These are phyloP conservation scores for Jasminum sambac DNA, from an alignment of 257 asterid species.

Conservation along the genomic window DNA sequence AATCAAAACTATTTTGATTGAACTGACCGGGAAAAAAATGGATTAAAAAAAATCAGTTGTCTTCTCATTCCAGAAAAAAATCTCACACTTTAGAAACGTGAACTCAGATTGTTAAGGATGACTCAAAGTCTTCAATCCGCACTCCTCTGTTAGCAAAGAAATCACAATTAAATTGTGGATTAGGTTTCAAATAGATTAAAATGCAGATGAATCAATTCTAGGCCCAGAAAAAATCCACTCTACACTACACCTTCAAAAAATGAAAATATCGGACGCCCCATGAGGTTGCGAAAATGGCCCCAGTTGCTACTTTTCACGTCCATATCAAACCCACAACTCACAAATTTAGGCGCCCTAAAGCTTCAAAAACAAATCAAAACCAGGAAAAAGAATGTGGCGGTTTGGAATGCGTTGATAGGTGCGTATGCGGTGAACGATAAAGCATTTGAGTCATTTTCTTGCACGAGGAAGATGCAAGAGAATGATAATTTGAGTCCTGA, in stretches of 20 bases:
- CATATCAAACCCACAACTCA: slow-evolving; percentile 23
- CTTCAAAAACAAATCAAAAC: slow-evolving; percentile 29
- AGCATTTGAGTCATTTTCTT: slow-evolving; percentile 39
- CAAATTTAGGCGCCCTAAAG: slow-evolving; percentile 22
- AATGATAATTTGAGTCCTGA: slow-evolving; percentile 43
- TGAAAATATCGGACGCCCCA: not conserved
- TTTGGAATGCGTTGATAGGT: slow-evolving; percentile 64
- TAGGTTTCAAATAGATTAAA: too few relatives aligned
- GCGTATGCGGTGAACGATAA: slow-evolving; percentile 39
- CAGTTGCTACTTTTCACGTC: slow-evolving; percentile 22
- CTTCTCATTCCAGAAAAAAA: too few relatives aligned
- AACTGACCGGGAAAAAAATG: too few relatives aligned
- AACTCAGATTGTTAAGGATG: too few relatives aligned
- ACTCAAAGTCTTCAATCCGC: too few relatives aligned
- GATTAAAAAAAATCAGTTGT: not conserved
- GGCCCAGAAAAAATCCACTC: not conserved
- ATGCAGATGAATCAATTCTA: not conserved
- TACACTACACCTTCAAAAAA: not conserved
- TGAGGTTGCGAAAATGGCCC: slow-evolving; percentile 29
- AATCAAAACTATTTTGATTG: too few relatives aligned
- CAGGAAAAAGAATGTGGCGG: slow-evolving; percentile 42
- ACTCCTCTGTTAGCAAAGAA: not conserved
- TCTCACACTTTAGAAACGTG: too few relatives aligned
- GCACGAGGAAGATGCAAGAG: slow-evolving; percentile 42
- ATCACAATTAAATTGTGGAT: not conserved